Evolutionary conservation across 73 alveolate genomes (phyloP).

Genomic region (Blepharisma stoltei): DNA sequence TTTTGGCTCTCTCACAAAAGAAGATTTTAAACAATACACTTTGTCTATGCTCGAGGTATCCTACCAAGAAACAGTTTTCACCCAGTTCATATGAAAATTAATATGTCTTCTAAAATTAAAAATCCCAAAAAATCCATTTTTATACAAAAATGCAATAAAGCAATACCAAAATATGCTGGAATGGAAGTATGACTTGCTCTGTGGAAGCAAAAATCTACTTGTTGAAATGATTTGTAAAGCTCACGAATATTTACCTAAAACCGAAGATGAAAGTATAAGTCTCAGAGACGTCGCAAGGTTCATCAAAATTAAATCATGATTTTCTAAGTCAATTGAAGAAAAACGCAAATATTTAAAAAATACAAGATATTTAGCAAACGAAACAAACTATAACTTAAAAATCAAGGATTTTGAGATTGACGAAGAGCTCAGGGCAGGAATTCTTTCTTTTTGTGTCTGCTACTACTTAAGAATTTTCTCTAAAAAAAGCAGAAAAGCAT

Average conservation of each 20-base stretch:
- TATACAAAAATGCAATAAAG: too few relatives aligned
- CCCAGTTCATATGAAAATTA: too few relatives aligned
- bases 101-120: too few relatives aligned
- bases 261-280: neutral
- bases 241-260: neutral
- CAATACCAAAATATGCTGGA: too few relatives aligned
- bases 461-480: slow-evolving; percentile 45
- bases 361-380: too few relatives aligned
- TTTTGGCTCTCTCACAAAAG: neutral
- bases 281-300: neutral
- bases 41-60: neutral
- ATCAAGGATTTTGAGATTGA: neutral
- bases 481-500: slow-evolving; percentile 40
- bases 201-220: neutral
- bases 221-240: neutral
- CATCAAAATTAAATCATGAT: neutral
- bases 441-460: slow-evolving; percentile 50
- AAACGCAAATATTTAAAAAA: too few relatives aligned
- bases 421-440: slow-evolving; percentile 52
- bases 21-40: neutral
- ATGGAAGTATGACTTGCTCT: neutral
- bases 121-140: too few relatives aligned
- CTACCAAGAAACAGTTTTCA: too few relatives aligned
- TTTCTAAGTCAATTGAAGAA: neutral
- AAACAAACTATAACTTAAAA: too few relatives aligned